A percentile compares a stretch with the other conserved stretches of the same genome.
These are phyloP conservation scores for Heliocybe sulcata DNA, from an alignment of 1,284 basidiomycete genomes.

Conservation along the genomic window DNA sequence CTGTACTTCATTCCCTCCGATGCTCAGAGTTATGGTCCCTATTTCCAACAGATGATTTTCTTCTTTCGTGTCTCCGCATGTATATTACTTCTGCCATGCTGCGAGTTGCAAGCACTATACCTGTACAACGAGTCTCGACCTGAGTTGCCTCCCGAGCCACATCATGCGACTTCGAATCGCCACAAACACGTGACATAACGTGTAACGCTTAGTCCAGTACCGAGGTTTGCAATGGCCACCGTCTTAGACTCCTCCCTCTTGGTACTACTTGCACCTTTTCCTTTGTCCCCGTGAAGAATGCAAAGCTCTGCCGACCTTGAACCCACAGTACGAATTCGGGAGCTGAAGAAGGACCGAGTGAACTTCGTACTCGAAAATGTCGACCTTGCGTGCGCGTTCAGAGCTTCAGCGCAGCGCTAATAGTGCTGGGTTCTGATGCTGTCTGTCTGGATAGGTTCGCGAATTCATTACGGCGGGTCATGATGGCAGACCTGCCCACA, in stretches of 20 bases:
- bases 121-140: too few relatives aligned
- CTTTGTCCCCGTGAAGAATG: background rate
- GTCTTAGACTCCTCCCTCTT: background rate
- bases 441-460: constrained; percentile 53
- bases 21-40: too few relatives aligned
- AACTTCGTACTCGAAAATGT: constrained; percentile 92
- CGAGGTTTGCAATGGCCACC: background rate
- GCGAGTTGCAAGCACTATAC: too few relatives aligned
- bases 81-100: too few relatives aligned
- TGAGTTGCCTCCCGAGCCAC: too few relatives aligned
- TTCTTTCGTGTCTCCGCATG: too few relatives aligned
- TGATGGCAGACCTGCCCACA: constrained; percentile 95
- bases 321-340: constrained; percentile 70
- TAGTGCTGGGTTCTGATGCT: constrained; percentile 9
- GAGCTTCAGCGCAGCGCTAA: constrained; percentile 5
- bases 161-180: too few relatives aligned
- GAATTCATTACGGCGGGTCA: constrained; percentile 82
- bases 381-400: constrained; percentile 68
- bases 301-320: constrained; percentile 24
- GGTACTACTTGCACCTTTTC: background rate
- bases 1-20: too few relatives aligned
- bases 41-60: too few relatives aligned
- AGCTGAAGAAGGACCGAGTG: constrained; percentile 72
- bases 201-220: too few relatives aligned
- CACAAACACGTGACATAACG: too few relatives aligned